Conservation (phyloP, 2,329 filamentous ascomycete genomes). For the Monilinia laxa region DNA sequence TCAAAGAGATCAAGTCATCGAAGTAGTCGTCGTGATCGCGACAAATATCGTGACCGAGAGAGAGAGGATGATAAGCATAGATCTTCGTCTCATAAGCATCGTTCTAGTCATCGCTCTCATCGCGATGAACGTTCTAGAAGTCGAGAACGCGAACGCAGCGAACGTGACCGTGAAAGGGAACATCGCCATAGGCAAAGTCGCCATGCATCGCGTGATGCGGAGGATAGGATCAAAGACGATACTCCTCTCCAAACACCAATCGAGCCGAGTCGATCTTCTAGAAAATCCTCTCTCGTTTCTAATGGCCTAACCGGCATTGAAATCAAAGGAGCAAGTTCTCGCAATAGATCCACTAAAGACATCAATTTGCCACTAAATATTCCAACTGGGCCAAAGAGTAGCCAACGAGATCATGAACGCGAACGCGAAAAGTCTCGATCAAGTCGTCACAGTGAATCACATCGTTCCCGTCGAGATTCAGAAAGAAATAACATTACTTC, state of each 20-base stretch:
- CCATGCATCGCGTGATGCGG: conserved; percentile 31
- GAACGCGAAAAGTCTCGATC: conserved; percentile 36
- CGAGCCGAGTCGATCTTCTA: conserved; percentile 26
- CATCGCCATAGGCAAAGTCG: conserved; percentile 39
- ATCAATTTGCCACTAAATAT: conserved; percentile 35
- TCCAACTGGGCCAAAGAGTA: conserved; percentile 36
- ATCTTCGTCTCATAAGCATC: conserved; percentile 44
- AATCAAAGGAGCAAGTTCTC: conserved; percentile 39
- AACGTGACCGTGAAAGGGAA: conserved; percentile 46
- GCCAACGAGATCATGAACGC: conserved; percentile 30
- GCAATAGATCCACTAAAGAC: conserved; percentile 34
- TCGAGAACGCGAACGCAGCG: conserved; percentile 49
- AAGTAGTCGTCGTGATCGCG: conserved; percentile 56
- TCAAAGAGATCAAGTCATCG: conserved; percentile 58
- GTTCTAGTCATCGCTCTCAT: conserved; percentile 52
- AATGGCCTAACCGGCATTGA: conserved; percentile 35
- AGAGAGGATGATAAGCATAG: conserved; percentile 44
- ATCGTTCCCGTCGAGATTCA: conserved; percentile 45
- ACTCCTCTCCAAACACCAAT: conserved; percentile 27
- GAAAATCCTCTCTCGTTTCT: conserved; percentile 30
- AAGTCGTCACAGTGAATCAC: conserved; percentile 28
- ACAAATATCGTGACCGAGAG: conserved; percentile 49
- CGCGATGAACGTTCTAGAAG: conserved; percentile 47
- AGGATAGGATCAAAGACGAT: conserved; percentile 26
- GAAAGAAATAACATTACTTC: conserved; percentile 26